Conservation (phyloP, 768 basidiomycete genomes). For the Collybiopsis confluens region DNA sequence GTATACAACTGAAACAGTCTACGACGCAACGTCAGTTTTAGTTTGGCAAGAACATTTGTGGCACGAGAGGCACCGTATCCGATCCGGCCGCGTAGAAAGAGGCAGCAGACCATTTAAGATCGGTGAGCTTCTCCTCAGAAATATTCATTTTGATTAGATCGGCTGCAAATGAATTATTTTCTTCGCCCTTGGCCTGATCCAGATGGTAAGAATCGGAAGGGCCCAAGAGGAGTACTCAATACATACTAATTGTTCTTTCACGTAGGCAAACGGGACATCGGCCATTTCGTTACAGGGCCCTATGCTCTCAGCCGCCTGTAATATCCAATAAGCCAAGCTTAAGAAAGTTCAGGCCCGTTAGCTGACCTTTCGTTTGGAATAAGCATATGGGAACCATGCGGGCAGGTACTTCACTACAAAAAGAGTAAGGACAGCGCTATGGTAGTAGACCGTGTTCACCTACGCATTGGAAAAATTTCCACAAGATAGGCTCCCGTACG, state of each 20-base stretch:
- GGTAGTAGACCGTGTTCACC: neutral
- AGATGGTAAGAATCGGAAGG: neutral
- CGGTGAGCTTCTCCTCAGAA: conserved; percentile 11
- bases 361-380: conserved; percentile 28
- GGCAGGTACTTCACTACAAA: conserved; percentile 29
- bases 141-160: conserved; percentile 10
- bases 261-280: conserved; percentile 24
- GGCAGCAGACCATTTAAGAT: conserved; percentile 18
- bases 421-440: neutral
- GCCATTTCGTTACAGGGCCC: conserved; percentile 23
- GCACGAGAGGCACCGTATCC: conserved; percentile 11
- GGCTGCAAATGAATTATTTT: conserved; percentile 11
- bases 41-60: neutral
- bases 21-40: neutral
- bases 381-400: conserved; percentile 30
- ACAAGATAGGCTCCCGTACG: conserved; percentile 9
- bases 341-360: neutral
- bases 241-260: conserved; percentile 29
- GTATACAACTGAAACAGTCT: conserved; percentile 11
- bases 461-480: conserved; percentile 10
- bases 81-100: conserved; percentile 14
- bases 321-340: neutral
- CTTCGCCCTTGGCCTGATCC: conserved; percentile 5
- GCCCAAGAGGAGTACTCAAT: no score
- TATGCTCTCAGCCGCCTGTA: conserved; percentile 5